Conservation (phyloP, 106 monocot species). For the Vanilla planifolia region DNA sequence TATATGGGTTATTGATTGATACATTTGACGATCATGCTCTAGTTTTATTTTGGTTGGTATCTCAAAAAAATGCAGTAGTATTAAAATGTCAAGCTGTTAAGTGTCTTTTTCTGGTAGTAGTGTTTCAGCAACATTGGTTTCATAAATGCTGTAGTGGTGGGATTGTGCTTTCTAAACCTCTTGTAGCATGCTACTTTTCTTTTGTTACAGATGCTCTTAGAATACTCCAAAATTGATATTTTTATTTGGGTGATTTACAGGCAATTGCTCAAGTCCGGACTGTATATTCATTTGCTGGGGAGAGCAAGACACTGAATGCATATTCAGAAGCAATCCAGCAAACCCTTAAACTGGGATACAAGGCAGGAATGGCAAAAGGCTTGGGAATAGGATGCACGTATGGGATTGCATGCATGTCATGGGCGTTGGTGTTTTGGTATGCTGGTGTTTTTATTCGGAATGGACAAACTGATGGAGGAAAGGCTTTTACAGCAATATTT, state of each 20-base stretch:
- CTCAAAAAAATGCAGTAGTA: no score
- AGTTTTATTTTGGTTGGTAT: no score
- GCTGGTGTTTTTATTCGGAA: constrained; percentile 95
- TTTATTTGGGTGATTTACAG: constrained; percentile 24
- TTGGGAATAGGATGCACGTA: constrained; percentile 94
- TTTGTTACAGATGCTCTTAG: no score
- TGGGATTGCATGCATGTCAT: constrained; percentile 96
- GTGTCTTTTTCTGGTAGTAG: no score
- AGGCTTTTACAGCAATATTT: constrained; percentile 97
- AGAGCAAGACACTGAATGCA: constrained; percentile 65
- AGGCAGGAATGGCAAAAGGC: constrained; percentile 99
- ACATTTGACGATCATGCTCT: no score
- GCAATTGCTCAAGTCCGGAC: constrained; percentile 94
- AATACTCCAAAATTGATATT: no score
- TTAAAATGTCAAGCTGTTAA: no score
- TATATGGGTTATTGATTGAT: no score
- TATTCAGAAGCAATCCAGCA: constrained; percentile 97
- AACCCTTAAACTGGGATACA: constrained; percentile 88
- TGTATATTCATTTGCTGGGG: constrained; percentile 91
- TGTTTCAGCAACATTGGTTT: no score
- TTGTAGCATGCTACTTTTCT: no score
- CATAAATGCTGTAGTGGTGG: background rate
- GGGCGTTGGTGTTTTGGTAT: constrained; percentile 98
- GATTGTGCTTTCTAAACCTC: background rate
- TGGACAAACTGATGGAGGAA: constrained; percentile 97